Conservation (phyloP, 768 basidiomycete species). For the Tylopilus felleus region DNA sequence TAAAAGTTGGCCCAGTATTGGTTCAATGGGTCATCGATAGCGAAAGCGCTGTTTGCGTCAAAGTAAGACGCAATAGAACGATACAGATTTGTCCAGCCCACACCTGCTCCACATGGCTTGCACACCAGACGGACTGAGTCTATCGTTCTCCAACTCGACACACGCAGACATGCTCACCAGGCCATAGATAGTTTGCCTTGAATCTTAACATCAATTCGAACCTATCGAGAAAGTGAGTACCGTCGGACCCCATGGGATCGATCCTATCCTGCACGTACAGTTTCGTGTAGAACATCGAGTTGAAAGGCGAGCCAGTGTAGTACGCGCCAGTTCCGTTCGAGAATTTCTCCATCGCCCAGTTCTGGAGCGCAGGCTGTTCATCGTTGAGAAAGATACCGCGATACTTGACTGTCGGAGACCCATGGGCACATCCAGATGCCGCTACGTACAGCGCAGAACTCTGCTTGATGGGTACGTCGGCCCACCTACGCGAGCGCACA, state of each 20-base stretch:
- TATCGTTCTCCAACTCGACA: not conserved
- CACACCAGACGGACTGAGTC: not conserved
- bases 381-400: slow-evolving; percentile 39
- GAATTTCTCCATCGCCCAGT: not conserved
- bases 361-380: not conserved
- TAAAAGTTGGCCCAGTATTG: slow-evolving; percentile 55
- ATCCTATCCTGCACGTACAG: not conserved
- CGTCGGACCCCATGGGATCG: no score
- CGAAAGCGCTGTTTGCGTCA: not conserved
- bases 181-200: not conserved
- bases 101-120: slow-evolving; percentile 19
- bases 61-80: not conserved
- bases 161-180: slow-evolving; percentile 14
- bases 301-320: not conserved
- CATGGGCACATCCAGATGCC: not conserved
- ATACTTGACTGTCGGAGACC: slow-evolving; percentile 55
- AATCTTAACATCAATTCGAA: not conserved
- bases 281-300: not conserved
- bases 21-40: slow-evolving; percentile 50
- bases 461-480: not conserved
- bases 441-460: not conserved
- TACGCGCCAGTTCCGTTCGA: not conserved
- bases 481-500: not conserved
- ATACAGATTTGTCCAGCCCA: not conserved
- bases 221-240: not conserved